Evolutionary conservation across 208 protist species (phyloP).

Genomic region (Trypanosoma platydactyli): DNA sequence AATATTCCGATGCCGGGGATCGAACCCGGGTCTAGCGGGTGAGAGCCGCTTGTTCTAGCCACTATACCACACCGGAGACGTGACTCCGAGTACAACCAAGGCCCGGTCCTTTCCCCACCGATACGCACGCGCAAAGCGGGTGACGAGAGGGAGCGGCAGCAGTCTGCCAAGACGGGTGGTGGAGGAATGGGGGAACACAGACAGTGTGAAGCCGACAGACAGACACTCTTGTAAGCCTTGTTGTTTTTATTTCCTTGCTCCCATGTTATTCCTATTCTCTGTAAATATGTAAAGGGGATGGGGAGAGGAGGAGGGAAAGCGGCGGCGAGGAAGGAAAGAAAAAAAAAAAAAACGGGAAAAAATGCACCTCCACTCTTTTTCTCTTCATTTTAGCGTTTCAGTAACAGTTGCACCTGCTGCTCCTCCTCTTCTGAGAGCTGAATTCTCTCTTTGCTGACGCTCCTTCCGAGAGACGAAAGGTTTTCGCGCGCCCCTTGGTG

Average conservation of each 20-base stretch:
- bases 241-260: too few species aligned
- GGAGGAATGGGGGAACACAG: too few species aligned
- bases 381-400: constrained; percentile 31
- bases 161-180: background rate
- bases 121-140: background rate
- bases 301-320: too few species aligned
- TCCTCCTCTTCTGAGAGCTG: constrained; percentile 68
- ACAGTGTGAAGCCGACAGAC: too few species aligned
- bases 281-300: too few species aligned
- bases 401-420: constrained; percentile 48
- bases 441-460: constrained; percentile 65
- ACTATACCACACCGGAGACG: constrained; percentile 89
- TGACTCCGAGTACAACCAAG: too few species aligned
- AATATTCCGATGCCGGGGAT: constrained; percentile 90
- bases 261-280: too few species aligned
- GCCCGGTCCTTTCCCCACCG: too few species aligned
- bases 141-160: constrained; percentile 1
- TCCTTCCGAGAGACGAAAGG: constrained; percentile 62
- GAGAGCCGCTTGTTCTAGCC: constrained; percentile 93
- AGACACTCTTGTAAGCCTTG: too few species aligned
- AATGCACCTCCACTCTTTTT: background rate
- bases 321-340: too few species aligned
- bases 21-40: constrained; percentile 93
- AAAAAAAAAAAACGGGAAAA: background rate
- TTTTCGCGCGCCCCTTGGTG: constrained; percentile 46